A percentile compares a stretch with the other conserved stretches of the same genome.
These are phyloP conservation scores for Fagopyrum esculentum DNA, from an alignment of 148 eudicot genomes.

Conservation along the genomic window DNA sequence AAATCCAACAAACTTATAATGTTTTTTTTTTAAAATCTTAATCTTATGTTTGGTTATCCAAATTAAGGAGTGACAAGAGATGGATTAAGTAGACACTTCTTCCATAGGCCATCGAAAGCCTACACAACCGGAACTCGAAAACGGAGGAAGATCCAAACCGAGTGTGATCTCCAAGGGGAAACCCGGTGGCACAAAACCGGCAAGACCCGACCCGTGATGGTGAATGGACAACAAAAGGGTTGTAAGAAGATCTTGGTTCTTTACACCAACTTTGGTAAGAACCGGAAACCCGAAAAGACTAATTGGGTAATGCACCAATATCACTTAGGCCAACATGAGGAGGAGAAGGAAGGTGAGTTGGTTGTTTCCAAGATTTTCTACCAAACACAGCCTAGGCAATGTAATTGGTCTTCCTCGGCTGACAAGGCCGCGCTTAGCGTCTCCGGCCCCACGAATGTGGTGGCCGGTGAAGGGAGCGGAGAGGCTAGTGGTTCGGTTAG, in stretches of 20 bases:
- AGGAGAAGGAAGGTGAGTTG: slow-evolving; percentile 86
- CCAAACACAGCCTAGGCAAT: slow-evolving; percentile 89
- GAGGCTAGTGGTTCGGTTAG: slow-evolving; percentile 40
- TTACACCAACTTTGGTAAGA: slow-evolving; percentile 87
- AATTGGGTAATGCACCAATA: slow-evolving; percentile 99
- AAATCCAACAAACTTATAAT: slow-evolving; percentile 42
- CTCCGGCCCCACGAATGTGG: neutral
- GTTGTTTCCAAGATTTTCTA: slow-evolving; percentile 95
- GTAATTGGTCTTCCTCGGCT: slow-evolving; percentile 33
- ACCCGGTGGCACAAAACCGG: slow-evolving; percentile 95
- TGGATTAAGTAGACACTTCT: slow-evolving; percentile 93
- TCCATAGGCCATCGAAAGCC: slow-evolving; percentile 96
- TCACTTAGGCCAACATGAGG: slow-evolving; percentile 85
- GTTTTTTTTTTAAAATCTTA: neutral
- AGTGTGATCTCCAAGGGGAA: slow-evolving; percentile 72
- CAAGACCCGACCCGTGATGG: slow-evolving; percentile 85
- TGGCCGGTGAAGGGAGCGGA: slow-evolving; percentile 21
- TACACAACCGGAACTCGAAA: slow-evolving; percentile 97
- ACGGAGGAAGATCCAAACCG: slow-evolving; percentile 87
- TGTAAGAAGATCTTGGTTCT: slow-evolving; percentile 93
- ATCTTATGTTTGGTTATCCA: neutral
- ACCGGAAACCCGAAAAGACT: slow-evolving; percentile 84
- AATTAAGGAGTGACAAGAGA: slow-evolving; percentile 77
- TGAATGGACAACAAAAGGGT: slow-evolving; percentile 77
- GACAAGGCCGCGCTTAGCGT: no score